phyloP scores from a whole-genome alignment of 2,329 filamentous ascomycete genomes.

The Pseudocercospora macadamiae region DNA sequence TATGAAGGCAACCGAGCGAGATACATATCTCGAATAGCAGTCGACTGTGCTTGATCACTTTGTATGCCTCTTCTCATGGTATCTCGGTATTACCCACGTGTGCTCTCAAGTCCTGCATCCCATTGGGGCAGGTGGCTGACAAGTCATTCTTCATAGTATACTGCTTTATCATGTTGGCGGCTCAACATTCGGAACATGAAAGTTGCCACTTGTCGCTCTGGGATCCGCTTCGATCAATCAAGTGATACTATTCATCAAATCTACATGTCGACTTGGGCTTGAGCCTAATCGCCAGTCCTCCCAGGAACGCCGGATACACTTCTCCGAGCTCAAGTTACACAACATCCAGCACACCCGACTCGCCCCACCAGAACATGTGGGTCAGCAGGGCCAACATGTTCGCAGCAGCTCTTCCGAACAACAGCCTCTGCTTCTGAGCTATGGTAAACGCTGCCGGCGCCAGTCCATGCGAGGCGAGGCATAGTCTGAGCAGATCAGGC shows the following conservation, averaged over 20 bases:
- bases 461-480: background rate
- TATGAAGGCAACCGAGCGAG: conserved; percentile 30
- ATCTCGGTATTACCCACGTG: no score
- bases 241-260: no score
- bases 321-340: conserved; percentile 8
- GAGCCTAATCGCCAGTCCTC: background rate
- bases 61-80: no score
- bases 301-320: background rate
- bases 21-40: conserved; percentile 11
- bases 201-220: no score
- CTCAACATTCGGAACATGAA: no score
- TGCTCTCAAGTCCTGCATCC: no score
- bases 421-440: conserved; percentile 11
- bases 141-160: no score
- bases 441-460: conserved; percentile 8
- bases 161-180: no score
- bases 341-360: background rate
- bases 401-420: background rate
- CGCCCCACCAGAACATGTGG: conserved; percentile 1
- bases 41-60: no score
- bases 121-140: no score
- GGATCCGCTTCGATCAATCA: no score
- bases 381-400: background rate
- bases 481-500: background rate
- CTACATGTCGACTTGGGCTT: no score